phyloP scores from a whole-genome alignment of 2,329 filamentous ascomycete species.

The Fusarium duplospermum region DNA sequence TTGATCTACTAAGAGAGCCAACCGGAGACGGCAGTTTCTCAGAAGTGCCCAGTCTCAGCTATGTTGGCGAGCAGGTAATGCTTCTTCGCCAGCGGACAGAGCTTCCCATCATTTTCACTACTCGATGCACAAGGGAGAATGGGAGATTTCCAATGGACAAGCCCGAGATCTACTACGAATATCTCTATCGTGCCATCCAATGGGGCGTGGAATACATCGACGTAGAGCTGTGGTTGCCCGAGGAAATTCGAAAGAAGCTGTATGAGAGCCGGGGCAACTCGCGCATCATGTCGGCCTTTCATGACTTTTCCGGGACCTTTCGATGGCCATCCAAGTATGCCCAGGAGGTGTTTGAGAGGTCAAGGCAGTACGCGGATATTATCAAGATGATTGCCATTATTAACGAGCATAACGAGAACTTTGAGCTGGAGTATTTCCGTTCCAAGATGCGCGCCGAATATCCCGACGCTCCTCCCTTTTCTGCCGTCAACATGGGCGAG shows the following conservation, averaged over 20 bases:
- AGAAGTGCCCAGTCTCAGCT: constrained; percentile 79
- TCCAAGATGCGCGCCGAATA: constrained; percentile 78
- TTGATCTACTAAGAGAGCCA: constrained; percentile 83
- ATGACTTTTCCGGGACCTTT: constrained; percentile 87
- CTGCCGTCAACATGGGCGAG: constrained; percentile 88
- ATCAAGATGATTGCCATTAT: constrained; percentile 93
- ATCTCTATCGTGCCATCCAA: constrained; percentile 85
- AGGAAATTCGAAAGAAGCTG: constrained; percentile 75
- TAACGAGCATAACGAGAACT: constrained; percentile 85
- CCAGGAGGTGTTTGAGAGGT: constrained; percentile 76
- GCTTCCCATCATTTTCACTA: constrained; percentile 91
- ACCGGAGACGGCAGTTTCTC: constrained; percentile 70
- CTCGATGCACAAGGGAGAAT: constrained; percentile 83
- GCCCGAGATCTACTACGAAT: constrained; percentile 78
- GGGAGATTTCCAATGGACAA: constrained; percentile 88
- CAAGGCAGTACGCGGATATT: constrained; percentile 81
- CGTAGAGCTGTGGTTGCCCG: constrained; percentile 88
- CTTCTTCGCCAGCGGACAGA: constrained; percentile 84
- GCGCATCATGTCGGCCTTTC: constrained; percentile 91
- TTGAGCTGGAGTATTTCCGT: constrained; percentile 90
- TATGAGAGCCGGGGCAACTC: constrained; percentile 80
- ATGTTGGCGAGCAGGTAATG: constrained; percentile 90
- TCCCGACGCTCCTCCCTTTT: constrained; percentile 77
- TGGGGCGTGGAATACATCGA: constrained; percentile 94
- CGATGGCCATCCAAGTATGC: constrained; percentile 83